Base-by-base conservation (phyloP, 2,329 filamentous ascomycete genomes). In the Chrysosporium keratinophilum region DNA sequence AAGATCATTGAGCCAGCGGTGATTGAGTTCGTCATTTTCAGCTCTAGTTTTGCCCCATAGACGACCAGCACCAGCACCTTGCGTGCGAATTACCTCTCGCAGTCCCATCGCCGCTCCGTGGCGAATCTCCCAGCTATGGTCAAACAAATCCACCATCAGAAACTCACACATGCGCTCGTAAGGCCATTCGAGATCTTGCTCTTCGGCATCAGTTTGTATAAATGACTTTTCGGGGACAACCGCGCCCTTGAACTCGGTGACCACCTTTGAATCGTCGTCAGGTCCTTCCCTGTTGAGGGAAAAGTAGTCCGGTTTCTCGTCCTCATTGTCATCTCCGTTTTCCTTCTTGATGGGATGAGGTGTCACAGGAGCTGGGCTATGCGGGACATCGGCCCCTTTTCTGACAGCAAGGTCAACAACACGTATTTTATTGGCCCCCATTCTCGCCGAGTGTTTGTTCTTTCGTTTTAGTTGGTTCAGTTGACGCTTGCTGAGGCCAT, bases 41-140 rank as follows among this genome's bases (percentile, higher is more conserved):
- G 71, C 64, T 59, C 82, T 80, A 9, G 78, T 78, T 67, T 85
- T 91, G 56, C 82, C 84, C 57, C 78, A 81, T 54, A 82, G 67
- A 50, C 91, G 83, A 37, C 93, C 94, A 54, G 93, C 91, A 54
- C 91, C 93, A 50, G 76, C 81, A 42, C 93, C 93, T 64, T 98
- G 93, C n/a, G 89, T 86, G 57, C 91, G 83, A 50, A 96, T 78
- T 15, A 98, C 82, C 69, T 98, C 93, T 64, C 93, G 82, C 37
- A 98, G 75, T 10, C 88, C 93, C 84, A 98, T 93, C 12, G 93
- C 90, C 54, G 94, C 93, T 63, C 93, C 93, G 67, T 98, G 93
- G 14, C 93, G 85, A 6, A 90, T 89, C 69, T 98, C 93, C 94
- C 93, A 98, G 46, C 85, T 84, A 2, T 86, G 76, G 65, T 98